phyloP scores from a whole-genome alignment of 2,329 filamentous ascomycete species.

The Claviceps arundinis region DNA sequence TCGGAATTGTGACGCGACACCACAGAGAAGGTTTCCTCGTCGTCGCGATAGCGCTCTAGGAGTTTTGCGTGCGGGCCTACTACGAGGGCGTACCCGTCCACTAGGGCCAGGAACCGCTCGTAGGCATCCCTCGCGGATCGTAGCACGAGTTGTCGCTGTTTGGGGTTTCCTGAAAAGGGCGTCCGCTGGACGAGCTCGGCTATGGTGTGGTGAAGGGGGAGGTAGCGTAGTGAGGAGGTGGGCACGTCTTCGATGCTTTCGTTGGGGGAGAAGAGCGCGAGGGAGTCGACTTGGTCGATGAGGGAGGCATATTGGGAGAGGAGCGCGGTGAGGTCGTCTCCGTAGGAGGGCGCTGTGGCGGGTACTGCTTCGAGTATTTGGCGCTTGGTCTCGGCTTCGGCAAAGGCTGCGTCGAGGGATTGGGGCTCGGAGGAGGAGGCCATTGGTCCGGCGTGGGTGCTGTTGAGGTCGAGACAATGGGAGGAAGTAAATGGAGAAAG shows the following conservation, averaged over 20 bases:
- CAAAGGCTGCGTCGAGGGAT: conserved; percentile 36
- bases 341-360: conserved; percentile 51
- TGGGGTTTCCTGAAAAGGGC: conserved; percentile 30
- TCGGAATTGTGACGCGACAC: conserved; percentile 38
- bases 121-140: conserved; percentile 54
- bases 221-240: conserved; percentile 74
- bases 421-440: conserved; percentile 29
- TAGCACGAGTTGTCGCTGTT: conserved; percentile 50
- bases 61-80: conserved; percentile 50
- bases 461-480: no score
- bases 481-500: no score
- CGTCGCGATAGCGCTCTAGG: conserved; percentile 60
- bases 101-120: conserved; percentile 61
- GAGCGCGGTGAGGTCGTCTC: conserved; percentile 51
- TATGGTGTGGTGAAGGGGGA: conserved; percentile 63
- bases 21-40: conserved; percentile 59
- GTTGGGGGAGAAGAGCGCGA: conserved; percentile 82
- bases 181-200: conserved; percentile 67
- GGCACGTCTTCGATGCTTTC: conserved; percentile 78
- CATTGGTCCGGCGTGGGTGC: conserved; percentile 5
- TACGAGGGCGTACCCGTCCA: conserved; percentile 70
- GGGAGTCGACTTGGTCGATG: conserved; percentile 50
- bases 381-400: conserved; percentile 38
- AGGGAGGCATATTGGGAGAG: conserved; percentile 64
- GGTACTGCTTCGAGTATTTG: conserved; percentile 47